A percentile compares a stretch with the other conserved stretches of the same genome.
Evolutionary conservation across 768 basidiomycete species (phyloP).

Genomic region (Russula brevipes): DNA sequence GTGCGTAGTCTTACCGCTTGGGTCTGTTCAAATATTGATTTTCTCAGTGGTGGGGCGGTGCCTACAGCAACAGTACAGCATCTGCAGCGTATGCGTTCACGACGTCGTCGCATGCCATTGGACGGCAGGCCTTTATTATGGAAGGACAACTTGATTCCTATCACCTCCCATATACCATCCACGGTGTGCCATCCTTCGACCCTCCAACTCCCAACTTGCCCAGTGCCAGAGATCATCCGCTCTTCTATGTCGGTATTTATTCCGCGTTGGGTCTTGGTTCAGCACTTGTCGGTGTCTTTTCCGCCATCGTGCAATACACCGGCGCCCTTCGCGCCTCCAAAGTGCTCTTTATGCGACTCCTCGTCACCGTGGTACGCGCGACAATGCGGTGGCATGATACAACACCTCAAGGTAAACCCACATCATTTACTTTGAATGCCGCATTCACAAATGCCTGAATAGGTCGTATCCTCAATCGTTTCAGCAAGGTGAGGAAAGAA

Average conservation of each 20-base stretch:
- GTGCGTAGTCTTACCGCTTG: constrained; percentile 30
- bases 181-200: constrained; percentile 15
- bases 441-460: constrained; percentile 12
- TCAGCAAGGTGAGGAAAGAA: constrained; percentile 50
- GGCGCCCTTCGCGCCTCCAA: constrained; percentile 45
- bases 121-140: constrained; percentile 27
- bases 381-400: constrained; percentile 85
- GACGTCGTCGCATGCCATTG: constrained; percentile 26
- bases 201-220: constrained; percentile 33
- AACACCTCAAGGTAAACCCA: constrained; percentile 62
- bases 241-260: constrained; percentile 69
- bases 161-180: constrained; percentile 24
- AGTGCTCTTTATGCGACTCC: constrained; percentile 44
- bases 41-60: constrained; percentile 52
- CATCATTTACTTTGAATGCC: not conserved
- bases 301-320: constrained; percentile 52
- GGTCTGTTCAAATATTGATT: not conserved
- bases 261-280: constrained; percentile 52
- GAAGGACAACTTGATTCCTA: constrained; percentile 27
- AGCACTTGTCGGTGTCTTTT: constrained; percentile 43
- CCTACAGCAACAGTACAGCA: constrained; percentile 37
- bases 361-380: constrained; percentile 68
- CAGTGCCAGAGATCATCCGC: constrained; percentile 50
- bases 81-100: constrained; percentile 23
- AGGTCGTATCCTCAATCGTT: constrained; percentile 85